Conservation (phyloP, 352 stramenopile genomes). For the Aphanomyces cochlioides region DNA sequence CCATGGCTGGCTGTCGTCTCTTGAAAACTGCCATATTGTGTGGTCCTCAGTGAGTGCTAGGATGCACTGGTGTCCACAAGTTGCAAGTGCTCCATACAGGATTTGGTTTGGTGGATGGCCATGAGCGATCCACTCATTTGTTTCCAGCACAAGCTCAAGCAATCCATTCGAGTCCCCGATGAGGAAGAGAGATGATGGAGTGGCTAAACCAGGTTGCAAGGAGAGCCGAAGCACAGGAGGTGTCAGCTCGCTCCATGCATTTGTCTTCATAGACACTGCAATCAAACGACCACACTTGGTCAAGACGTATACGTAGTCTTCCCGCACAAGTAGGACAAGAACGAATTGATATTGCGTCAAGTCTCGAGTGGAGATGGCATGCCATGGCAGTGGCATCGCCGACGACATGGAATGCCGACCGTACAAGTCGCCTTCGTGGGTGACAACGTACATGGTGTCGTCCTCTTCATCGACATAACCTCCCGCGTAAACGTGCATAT, state of each 20-base stretch:
- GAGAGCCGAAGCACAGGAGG: neutral
- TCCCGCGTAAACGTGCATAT: neutral
- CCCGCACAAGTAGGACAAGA: neutral
- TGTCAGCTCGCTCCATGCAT: neutral
- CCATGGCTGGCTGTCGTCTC: neutral
- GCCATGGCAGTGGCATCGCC: neutral
- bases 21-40: neutral
- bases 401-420: neutral
- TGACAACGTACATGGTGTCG: neutral
- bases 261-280: neutral
- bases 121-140: neutral
- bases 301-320: neutral
- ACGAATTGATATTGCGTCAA: neutral
- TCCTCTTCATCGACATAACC: neutral
- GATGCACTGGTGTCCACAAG: neutral
- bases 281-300: neutral
- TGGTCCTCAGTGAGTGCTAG: neutral
- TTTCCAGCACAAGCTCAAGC: neutral
- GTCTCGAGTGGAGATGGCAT: neutral
- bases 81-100: neutral
- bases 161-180: neutral
- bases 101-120: slow-evolving; percentile 1
- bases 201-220: neutral
- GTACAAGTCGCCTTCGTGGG: neutral
- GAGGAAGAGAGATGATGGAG: neutral